Base-by-base conservation (phyloP, 2,329 filamentous ascomycete species). In the Penicillium sp. region DNA sequence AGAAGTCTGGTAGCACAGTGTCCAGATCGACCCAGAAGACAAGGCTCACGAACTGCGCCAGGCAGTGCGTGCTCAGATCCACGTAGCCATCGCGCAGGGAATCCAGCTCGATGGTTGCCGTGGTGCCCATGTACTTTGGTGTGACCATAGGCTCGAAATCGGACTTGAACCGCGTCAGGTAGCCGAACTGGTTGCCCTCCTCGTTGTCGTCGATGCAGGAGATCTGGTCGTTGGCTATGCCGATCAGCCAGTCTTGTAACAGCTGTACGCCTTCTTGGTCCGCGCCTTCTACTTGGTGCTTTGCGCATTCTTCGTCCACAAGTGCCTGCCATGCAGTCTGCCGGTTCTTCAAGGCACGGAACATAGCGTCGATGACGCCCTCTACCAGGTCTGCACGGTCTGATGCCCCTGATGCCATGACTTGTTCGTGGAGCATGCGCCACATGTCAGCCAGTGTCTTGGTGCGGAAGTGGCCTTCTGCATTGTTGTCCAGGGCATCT, bases 171-270 rank as follows among this genome's bases (percentile, higher is more conserved):
- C 88, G 87, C 4, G 90, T 87, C 47, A 97, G 82, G 76, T 97
- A 97, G 31, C 89, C 90, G 27, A 89, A 79, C 32, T 88, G 86
- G 50, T 90, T 88, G 58, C 90, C 88, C 62, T 88, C 88, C 68
- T 82, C 76, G 56, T 84, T 85, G 71, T 97, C 95, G 72, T 97
- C 94, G 67, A 99, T 96, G 74, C 91, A 97, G 54, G 92, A 92
- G 70, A 99, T 97, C 73, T 99, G 94, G 75, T 99, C 94, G 76
- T 99, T 99, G 64, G 95, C 94, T 54, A 95, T 91, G 44, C 94
- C 92, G 50, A 99, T 86, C 53, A 99, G 87, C 91, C 93, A 99
- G 76, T 99, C 94, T 68, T 87, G 84, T 41, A 86, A 72, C 21
- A 80, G 73, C 71, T 96, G 90, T 29, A 96, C 79, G 3, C 88